Conservation (phyloP, 768 basidiomycete species). For the Mycena rosella region DNA sequence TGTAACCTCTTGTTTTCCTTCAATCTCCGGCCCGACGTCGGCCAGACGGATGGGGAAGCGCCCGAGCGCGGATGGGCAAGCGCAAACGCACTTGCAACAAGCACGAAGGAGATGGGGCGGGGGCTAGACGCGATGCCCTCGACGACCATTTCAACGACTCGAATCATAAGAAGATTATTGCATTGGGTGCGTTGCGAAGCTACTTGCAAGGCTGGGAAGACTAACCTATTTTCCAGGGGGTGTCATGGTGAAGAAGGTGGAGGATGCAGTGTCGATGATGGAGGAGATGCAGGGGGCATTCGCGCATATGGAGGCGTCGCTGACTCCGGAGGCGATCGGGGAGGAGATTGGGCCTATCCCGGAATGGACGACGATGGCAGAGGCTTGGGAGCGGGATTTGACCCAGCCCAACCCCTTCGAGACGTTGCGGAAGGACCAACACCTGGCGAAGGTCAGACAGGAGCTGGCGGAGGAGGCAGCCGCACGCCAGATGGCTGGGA, state of each 20-base stretch:
- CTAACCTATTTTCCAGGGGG: neutral
- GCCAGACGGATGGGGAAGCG: neutral
- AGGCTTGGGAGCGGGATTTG: slow-evolving; percentile 22
- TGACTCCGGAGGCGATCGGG: neutral
- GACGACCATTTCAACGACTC: neutral
- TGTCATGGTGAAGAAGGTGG: neutral
- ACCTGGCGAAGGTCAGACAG: slow-evolving; percentile 25
- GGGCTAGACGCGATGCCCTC: slow-evolving; percentile 2
- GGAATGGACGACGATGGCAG: neutral
- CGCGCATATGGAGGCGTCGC: neutral
- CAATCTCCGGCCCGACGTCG: neutral
- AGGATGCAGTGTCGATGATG: neutral
- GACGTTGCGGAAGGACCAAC: slow-evolving; percentile 15
- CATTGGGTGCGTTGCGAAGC: neutral
- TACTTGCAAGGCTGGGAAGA: neutral
- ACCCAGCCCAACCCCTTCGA: slow-evolving; percentile 28
- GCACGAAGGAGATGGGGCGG: slow-evolving; percentile 54
- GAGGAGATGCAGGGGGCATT: neutral
- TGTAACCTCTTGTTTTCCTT: neutral
- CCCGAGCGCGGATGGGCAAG: slow-evolving; percentile 47
- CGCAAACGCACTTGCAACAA: slow-evolving; percentile 46
- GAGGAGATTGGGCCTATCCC: too few relatives aligned
- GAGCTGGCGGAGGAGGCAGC: neutral
- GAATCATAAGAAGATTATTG: slow-evolving; percentile 11
- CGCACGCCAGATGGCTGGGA: neutral